phyloP scores from a whole-genome alignment of 495 filamentous ascomycete species.

The Diplogelasinospora grovesii region DNA sequence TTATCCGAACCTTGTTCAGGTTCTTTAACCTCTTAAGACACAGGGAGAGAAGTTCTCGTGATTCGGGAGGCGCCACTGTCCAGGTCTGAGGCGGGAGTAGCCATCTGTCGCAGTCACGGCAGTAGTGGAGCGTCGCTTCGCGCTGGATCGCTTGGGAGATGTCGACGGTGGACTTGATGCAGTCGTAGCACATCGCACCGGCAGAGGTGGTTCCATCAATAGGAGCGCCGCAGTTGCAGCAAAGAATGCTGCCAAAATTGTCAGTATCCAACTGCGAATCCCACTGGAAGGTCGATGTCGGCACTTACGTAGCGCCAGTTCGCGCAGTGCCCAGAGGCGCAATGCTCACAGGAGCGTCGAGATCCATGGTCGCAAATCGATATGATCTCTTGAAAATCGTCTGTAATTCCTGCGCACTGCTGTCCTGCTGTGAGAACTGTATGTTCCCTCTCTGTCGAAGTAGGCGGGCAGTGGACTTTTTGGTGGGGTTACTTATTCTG shows the following conservation, averaged over 20 bases:
- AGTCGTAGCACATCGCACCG: constrained; percentile 88
- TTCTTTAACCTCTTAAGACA: constrained; percentile 79
- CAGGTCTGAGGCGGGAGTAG: constrained; percentile 79
- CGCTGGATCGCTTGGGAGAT: constrained; percentile 87
- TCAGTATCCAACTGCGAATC: constrained; percentile 6
- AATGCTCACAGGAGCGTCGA: constrained; percentile 58
- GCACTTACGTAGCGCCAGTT: constrained; percentile 54
- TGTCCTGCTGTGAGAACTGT: too few species aligned
- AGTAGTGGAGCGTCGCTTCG: constrained; percentile 75
- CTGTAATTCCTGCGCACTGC: background rate
- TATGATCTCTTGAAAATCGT: background rate
- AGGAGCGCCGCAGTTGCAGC: constrained; percentile 89
- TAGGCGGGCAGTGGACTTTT: too few species aligned
- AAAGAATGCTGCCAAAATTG: constrained; percentile 61
- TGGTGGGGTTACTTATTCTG: too few species aligned
- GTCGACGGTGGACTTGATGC: constrained; percentile 86
- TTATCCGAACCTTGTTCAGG: constrained; percentile 78
- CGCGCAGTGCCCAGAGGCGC: constrained; percentile 41
- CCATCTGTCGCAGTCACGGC: constrained; percentile 91
- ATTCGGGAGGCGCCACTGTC: constrained; percentile 76
- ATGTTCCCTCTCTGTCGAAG: too few species aligned
- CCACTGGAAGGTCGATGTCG: background rate
- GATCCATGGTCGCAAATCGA: constrained; percentile 47
- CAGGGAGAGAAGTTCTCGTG: constrained; percentile 80
- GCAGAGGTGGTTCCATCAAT: constrained; percentile 84